These are phyloP conservation scores for Musa itinerans DNA, from an alignment of 176 grass and related monocot species.

Conservation along the genomic window DNA sequence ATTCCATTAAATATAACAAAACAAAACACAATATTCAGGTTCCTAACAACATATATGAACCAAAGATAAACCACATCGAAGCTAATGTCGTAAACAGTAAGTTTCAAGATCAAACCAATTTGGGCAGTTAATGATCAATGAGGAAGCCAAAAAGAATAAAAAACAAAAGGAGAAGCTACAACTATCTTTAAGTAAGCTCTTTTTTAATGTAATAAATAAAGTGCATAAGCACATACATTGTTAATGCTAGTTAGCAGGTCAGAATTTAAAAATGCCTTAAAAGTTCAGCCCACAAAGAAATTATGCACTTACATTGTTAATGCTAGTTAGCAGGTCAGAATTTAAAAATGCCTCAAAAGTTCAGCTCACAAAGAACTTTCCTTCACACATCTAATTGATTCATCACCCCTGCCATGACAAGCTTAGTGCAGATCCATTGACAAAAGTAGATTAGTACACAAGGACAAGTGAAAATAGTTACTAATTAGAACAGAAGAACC, in stretches of 20 bases:
- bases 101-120: too few species aligned
- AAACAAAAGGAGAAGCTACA: too few species aligned
- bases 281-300: conserved; percentile 27
- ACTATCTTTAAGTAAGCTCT: too few species aligned
- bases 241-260: conserved; percentile 12
- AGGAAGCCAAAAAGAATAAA: too few species aligned
- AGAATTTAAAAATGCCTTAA: conserved; percentile 24
- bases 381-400: conserved; percentile 56
- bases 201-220: not conserved
- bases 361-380: conserved; percentile 19
- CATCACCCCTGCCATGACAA: conserved; percentile 27
- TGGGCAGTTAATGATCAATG: too few species aligned
- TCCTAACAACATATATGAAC: too few species aligned
- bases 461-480: not conserved
- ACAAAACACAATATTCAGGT: too few species aligned
- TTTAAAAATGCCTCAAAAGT: conserved; percentile 21
- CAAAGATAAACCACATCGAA: too few species aligned
- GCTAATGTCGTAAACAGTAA: too few species aligned
- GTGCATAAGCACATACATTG: not conserved
- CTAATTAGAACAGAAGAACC: not conserved
- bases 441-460: too few species aligned
- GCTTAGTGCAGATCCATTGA: not conserved
- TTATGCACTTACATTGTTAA: too few species aligned
- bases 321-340: conserved; percentile 21
- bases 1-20: too few species aligned